A percentile compares a stretch with the other conserved stretches of the same genome.
These are phyloP conservation scores for Microcos paniculata DNA, from an alignment of 345 rosid species.

Conservation along the genomic window DNA sequence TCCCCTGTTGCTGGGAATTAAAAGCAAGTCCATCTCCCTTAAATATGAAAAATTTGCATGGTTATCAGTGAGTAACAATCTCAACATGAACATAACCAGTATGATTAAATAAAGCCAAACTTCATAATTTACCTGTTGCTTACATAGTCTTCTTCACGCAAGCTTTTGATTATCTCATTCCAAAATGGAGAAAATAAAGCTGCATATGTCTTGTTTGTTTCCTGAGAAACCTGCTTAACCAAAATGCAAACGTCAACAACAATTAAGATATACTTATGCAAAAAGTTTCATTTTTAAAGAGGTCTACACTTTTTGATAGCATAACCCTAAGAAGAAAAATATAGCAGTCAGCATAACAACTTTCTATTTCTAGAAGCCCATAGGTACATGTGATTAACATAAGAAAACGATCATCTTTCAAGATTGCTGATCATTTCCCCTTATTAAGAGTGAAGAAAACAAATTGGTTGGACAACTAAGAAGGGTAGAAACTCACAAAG, in stretches of 20 bases:
- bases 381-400: no score
- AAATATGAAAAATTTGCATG: slow-evolving; percentile 11
- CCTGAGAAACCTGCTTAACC: slow-evolving; percentile 62
- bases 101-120: slow-evolving; percentile 13
- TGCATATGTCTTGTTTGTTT: slow-evolving; percentile 70
- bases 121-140: slow-evolving; percentile 64
- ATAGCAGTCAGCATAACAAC: background rate
- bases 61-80: background rate
- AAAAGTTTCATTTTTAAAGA: background rate
- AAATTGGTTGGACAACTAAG: background rate
- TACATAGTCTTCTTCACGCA: slow-evolving; percentile 95
- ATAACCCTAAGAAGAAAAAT: background rate
- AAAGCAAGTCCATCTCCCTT: slow-evolving; percentile 98
- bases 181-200: slow-evolving; percentile 96
- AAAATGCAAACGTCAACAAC: slow-evolving; percentile 1
- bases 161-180: slow-evolving; percentile 94
- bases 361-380: background rate
- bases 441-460: background rate
- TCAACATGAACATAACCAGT: slow-evolving; percentile 10
- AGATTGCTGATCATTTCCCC: background rate
- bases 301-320: background rate
- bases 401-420: background rate
- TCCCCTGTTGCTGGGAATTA: slow-evolving; percentile 90
- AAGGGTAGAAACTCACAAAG: background rate
- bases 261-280: background rate